Evolutionary conservation across 1,284 basidiomycete genomes (phyloP), one percentile per base, ranked within the genome.

Genomic region (Trametes pubescens): DNA sequence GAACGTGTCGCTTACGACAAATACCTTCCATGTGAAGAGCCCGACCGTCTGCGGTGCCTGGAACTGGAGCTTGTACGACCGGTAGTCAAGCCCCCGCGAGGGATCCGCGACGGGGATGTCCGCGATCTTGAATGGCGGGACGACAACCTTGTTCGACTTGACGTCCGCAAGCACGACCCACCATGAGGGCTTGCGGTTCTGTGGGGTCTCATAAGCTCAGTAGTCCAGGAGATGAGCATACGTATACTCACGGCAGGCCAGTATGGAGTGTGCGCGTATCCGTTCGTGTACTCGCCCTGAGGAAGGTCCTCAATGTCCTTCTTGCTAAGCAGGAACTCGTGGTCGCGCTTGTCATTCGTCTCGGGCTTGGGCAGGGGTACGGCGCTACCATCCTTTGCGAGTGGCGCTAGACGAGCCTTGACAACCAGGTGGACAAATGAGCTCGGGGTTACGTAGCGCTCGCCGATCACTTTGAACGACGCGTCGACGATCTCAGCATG

Each of bases 81-180:
- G 88, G 71, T 92, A 91, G 72, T 92, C 86, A 51, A 59, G 46
- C 35, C 59, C 64, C 4, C 57, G 57, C 18, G 44, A 22, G 1
- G 67, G 26, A 37, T 88, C 82, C 0, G 88, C 85, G 59, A 86
- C 82, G 0, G 95, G 94, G 16, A 98, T 84, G 69, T 96, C 94
- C 35, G 86, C 85, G 68, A 98, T 86, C 73, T 91, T 91, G 73
- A 91, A 81, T 0, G 98, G 98, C 38, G 95, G 94, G 1, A 99
- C 94, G 55, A 99, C 94, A 58, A 98, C 85, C 54, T 92, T 87
- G 78, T 95, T 91, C 18, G 89, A 85, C 79, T 98, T 98, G 65
- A 93, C 90, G 74, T 99, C 98, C 2, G 93, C 94, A 35, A 98
- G 86, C 44, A 99, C 84, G 57, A 97, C 83, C 90, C 93, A 95